Evolutionary conservation across 208 protist genomes (phyloP).

Genomic region (Trypanosomatidae sp.): DNA sequence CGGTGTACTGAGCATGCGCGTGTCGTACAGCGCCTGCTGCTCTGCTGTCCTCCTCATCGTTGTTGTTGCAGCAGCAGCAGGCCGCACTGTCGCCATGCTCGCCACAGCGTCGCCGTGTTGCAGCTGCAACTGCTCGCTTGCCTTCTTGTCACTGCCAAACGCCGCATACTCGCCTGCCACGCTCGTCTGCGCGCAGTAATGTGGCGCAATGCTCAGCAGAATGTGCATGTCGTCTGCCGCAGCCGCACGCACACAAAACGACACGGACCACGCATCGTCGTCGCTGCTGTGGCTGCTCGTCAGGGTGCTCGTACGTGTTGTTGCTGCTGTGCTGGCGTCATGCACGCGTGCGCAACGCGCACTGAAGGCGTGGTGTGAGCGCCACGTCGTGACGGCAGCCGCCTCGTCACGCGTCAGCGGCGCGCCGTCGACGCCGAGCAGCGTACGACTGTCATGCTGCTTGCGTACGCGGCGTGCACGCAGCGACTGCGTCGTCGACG

Average conservation of each 20-base stretch:
- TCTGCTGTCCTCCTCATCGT: slow-evolving; percentile 7
- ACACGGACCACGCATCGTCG: slow-evolving; percentile 32
- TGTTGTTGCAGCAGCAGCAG: slow-evolving; percentile 3
- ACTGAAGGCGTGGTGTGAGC: slow-evolving; percentile 62
- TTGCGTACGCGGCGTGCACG: too few relatives aligned
- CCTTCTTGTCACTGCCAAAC: too few relatives aligned
- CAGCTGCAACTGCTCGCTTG: slow-evolving; percentile 1
- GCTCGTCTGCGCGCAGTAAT: slow-evolving; percentile 25
- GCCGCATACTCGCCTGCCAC: too few relatives aligned
- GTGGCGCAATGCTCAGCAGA: slow-evolving; percentile 51
- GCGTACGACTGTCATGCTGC: slow-evolving; percentile 4
- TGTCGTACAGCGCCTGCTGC: slow-evolving; percentile 33
- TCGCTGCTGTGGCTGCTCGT: too few relatives aligned
- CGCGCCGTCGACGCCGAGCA: slow-evolving; percentile 9
- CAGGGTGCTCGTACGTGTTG: too few relatives aligned
- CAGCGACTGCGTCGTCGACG: not conserved
- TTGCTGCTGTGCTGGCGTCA: too few relatives aligned
- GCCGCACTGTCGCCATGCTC: not conserved
- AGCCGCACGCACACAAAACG: slow-evolving; percentile 21
- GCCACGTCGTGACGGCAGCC: slow-evolving; percentile 26
- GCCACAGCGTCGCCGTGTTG: not conserved
- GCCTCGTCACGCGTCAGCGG: slow-evolving; percentile 5
- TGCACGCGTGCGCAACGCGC: slow-evolving; percentile 39
- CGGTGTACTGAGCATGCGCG: slow-evolving; percentile 53
- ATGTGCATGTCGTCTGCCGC: slow-evolving; percentile 28